These are phyloP conservation scores for Oxytropis ochrocephala DNA, from an alignment of 306 rosid genomes.

Conservation along the genomic window DNA sequence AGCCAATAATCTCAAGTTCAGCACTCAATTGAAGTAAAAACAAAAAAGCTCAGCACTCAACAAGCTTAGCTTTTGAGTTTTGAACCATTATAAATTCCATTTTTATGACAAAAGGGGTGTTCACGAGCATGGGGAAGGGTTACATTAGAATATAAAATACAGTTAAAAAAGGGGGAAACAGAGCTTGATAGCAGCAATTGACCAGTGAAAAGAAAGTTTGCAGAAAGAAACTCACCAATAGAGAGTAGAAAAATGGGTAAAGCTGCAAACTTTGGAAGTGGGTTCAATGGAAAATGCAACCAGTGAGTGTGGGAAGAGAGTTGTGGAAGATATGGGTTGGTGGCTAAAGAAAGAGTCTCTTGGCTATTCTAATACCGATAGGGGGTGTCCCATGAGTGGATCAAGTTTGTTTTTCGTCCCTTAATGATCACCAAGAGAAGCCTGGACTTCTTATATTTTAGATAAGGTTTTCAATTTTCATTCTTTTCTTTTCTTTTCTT, in stretches of 20 bases:
- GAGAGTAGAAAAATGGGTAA: constrained; percentile 28
- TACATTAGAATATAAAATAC: not conserved
- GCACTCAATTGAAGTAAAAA: too few species aligned
- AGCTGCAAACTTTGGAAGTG: constrained; percentile 16
- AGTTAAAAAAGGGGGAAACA: not conserved
- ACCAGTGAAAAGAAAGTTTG: not conserved
- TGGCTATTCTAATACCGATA: constrained; percentile 74
- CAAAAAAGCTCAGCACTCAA: too few species aligned
- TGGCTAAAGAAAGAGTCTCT: constrained; percentile 8
- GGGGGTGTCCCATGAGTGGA: constrained; percentile 80
- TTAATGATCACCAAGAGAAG: constrained; percentile 50
- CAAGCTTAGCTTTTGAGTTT: too few species aligned
- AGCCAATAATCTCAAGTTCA: not conserved
- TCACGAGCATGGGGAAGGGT: not conserved
- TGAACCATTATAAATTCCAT: too few species aligned
- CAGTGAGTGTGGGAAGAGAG: constrained; percentile 3
- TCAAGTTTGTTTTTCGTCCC: constrained; percentile 52
- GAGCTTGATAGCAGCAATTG: too few species aligned
- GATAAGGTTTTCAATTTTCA: constrained; percentile 26
- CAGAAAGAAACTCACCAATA: constrained; percentile 36
- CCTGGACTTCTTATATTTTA: constrained; percentile 13
- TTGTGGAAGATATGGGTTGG: constrained; percentile 34
- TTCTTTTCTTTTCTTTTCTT: not conserved
- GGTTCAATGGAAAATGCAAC: constrained; percentile 18
- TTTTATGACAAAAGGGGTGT: too few species aligned